phyloP scores from a whole-genome alignment of 306 rosid genomes.

The Vigna angularis region DNA sequence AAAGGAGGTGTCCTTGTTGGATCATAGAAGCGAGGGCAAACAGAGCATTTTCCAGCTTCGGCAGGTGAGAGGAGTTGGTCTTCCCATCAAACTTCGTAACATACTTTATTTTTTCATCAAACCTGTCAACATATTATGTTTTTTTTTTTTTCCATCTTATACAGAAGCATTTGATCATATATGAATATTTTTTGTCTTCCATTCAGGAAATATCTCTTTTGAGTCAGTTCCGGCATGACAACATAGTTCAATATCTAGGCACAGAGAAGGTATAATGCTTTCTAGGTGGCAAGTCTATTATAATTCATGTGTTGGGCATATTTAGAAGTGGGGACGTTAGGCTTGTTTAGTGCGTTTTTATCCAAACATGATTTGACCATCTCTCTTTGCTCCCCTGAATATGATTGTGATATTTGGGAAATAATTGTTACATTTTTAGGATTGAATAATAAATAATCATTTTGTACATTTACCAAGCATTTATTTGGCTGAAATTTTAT shows the following conservation, averaged over 20 bases:
- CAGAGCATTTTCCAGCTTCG: constrained; percentile 63
- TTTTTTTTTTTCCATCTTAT: constrained; percentile 20
- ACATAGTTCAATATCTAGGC: constrained; percentile 65
- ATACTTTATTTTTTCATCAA: neutral
- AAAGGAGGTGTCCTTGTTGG: constrained; percentile 68
- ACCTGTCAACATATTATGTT: constrained; percentile 11
- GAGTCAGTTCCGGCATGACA: constrained; percentile 63
- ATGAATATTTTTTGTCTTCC: neutral
- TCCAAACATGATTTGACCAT: neutral
- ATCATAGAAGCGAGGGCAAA: constrained; percentile 64
- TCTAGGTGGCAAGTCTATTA: neutral
- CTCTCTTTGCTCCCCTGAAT: neutral
- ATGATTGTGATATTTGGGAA: neutral
- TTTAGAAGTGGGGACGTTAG: neutral
- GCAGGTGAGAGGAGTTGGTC: constrained; percentile 51
- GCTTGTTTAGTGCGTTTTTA: too few species aligned
- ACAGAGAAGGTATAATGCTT: constrained; percentile 60
- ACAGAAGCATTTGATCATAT: neutral
- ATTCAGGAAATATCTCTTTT: constrained; percentile 66
- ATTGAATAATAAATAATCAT: neutral
- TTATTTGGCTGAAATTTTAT: neutral
- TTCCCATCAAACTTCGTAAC: neutral
- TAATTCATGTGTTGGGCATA: neutral
- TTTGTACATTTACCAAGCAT: constrained; percentile 1
- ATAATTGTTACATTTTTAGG: neutral